Conservation (phyloP, 1,139 yeast species). For the Scheffersomyces illinoinensis region DNA sequence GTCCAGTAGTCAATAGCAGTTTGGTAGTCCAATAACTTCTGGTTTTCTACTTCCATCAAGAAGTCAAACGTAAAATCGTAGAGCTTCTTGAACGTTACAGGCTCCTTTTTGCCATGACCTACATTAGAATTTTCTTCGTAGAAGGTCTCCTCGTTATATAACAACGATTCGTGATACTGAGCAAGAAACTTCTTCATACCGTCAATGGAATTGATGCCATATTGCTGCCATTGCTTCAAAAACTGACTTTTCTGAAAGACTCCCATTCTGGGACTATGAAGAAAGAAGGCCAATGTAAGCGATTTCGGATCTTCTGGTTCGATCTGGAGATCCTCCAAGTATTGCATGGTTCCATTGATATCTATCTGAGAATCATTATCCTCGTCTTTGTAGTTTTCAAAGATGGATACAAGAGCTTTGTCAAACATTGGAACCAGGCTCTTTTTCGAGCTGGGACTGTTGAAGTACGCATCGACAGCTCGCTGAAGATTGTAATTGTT, state of each 20-base stretch:
- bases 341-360: slow-evolving; percentile 73
- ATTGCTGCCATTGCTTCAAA: slow-evolving; percentile 55
- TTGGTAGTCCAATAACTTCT: slow-evolving; percentile 59
- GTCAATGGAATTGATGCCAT: slow-evolving; percentile 34
- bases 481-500: slow-evolving; percentile 27
- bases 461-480: slow-evolving; percentile 32
- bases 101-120: slow-evolving; percentile 5
- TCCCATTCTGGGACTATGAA: slow-evolving; percentile 69
- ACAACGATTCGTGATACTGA: slow-evolving; percentile 34
- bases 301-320: slow-evolving; percentile 75
- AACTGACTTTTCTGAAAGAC: slow-evolving; percentile 52
- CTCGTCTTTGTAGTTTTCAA: slow-evolving; percentile 32
- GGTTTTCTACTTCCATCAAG: slow-evolving; percentile 57
- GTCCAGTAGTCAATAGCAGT: slow-evolving; percentile 80
- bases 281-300: slow-evolving; percentile 66
- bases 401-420: slow-evolving; percentile 21
- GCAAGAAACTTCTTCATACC: slow-evolving; percentile 53
- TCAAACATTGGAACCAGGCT: slow-evolving; percentile 6
- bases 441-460: slow-evolving; percentile 10
- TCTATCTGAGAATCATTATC: slow-evolving; percentile 41
- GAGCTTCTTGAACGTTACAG: slow-evolving; percentile 50
- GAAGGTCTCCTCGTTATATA: neutral
- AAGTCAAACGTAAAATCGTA: slow-evolving; percentile 74
- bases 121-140: neutral
- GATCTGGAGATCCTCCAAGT: slow-evolving; percentile 63